Percentiles rank a stretch among this genome's conserved stretches.
Conservation (phyloP, 495 filamentous ascomycete genomes). For the Neurospora terricola region DNA sequence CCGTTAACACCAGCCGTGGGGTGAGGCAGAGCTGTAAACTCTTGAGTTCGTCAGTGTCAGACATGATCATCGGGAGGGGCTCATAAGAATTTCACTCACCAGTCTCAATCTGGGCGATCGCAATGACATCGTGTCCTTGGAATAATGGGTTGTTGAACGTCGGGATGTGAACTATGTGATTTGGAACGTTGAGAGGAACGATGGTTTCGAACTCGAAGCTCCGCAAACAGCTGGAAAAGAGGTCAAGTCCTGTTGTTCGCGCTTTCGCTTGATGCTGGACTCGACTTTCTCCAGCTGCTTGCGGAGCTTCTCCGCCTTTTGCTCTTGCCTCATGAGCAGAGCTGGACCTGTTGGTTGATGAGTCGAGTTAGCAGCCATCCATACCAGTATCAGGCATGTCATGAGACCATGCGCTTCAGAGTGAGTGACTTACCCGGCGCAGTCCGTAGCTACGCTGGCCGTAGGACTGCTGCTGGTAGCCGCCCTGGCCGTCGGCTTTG, state of each 20-base stretch:
- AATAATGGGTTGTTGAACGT: too few species aligned
- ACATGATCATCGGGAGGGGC: background rate
- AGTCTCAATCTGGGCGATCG: background rate
- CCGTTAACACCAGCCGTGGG: background rate
- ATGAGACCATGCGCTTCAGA: background rate
- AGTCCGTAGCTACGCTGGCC: background rate
- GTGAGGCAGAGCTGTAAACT: background rate
- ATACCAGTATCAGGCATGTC: background rate
- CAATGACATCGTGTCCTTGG: too few species aligned
- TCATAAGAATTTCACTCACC: background rate
- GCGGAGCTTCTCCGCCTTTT: slow-evolving; percentile 39
- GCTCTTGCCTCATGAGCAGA: slow-evolving; percentile 31
- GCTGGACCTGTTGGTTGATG: background rate
- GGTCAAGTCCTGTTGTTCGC: background rate
- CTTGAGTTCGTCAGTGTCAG: background rate
- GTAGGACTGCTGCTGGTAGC: background rate
- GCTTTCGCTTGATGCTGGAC: slow-evolving; percentile 44
- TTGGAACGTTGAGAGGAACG: background rate
- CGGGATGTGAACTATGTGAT: too few species aligned
- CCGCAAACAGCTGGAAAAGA: too few species aligned
- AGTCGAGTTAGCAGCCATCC: background rate
- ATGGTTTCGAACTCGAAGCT: background rate
- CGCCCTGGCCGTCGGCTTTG: background rate
- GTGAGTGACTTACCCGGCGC: background rate
- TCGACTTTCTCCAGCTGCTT: slow-evolving; percentile 42